Evolutionary conservation across 169 alveolate genomes (phyloP).

Genomic region (Neospora caninum): DNA sequence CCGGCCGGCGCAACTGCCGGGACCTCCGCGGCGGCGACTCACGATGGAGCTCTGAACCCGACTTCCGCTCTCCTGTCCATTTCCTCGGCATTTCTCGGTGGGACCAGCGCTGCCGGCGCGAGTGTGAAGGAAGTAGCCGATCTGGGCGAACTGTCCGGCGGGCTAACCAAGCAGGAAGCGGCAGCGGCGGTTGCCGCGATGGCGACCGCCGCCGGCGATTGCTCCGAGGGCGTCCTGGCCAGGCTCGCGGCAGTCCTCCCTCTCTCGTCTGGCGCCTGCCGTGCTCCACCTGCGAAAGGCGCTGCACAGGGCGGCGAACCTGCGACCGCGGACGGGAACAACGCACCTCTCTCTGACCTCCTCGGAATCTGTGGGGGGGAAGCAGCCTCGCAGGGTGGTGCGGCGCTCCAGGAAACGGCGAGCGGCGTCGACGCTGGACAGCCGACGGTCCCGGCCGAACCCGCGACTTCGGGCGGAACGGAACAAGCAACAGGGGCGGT

Average conservation of each 20-base stretch:
- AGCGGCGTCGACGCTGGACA: too few relatives aligned
- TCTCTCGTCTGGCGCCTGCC: background rate
- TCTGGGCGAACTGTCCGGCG: background rate
- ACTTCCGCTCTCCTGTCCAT: conserved; percentile 8
- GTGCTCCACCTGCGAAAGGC: background rate
- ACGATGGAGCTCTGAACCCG: background rate
- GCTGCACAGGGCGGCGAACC: background rate
- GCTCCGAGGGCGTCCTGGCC: background rate
- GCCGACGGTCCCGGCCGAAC: too few relatives aligned
- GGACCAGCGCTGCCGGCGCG: background rate
- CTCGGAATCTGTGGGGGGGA: background rate
- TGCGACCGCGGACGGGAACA: background rate
- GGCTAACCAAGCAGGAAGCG: background rate
- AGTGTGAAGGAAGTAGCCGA: background rate
- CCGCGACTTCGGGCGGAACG: background rate
- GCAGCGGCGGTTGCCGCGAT: background rate
- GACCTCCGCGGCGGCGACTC: background rate
- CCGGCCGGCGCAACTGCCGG: background rate
- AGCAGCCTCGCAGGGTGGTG: background rate
- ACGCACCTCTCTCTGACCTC: background rate
- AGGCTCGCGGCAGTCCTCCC: conserved; percentile 6
- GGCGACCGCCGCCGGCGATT: conserved; percentile 28
- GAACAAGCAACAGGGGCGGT: background rate
- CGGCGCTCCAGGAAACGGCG: too few relatives aligned
- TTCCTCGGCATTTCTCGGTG: conserved; percentile 30